Percentiles rank a stretch among this genome's conserved stretches.
Conservation (phyloP, 2,329 filamentous ascomycete genomes). For the Thelonectria discophora region DNA sequence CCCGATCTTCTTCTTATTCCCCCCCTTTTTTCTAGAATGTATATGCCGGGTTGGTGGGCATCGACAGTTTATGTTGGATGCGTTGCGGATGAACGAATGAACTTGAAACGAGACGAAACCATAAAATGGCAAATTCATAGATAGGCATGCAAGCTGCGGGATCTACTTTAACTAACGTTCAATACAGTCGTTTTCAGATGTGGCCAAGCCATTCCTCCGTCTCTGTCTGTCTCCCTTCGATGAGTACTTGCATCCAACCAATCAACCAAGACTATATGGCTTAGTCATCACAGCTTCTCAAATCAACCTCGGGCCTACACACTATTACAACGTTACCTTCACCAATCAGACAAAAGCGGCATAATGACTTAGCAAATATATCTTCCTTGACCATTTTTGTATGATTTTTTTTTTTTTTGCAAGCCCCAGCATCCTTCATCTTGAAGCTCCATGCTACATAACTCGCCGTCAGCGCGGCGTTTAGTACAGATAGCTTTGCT, state of each 20-base stretch:
- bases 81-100: not conserved
- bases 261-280: not conserved
- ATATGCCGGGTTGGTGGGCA: not conserved
- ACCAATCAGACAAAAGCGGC: not conserved
- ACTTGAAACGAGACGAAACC: not conserved
- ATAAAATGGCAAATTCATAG: not conserved
- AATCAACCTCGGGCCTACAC: not conserved
- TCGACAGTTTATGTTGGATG: not conserved
- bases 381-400: conserved; percentile 16
- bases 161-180: not conserved
- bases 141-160: not conserved
- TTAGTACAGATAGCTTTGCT: conserved; percentile 23
- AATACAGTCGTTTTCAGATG: not conserved
- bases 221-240: not conserved
- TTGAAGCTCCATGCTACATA: conserved; percentile 11
- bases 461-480: conserved; percentile 2
- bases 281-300: not conserved
- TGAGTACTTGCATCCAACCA: not conserved
- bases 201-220: not conserved
- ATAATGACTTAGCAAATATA: not conserved
- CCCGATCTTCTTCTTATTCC: not conserved
- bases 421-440: conserved; percentile 18
- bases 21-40: not conserved
- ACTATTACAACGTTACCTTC: not conserved
- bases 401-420: conserved; percentile 14